Evolutionary conservation across 306 rosid species (phyloP), one percentile per base, ranked within the genome.

Genomic region (Medicago lupulina): DNA sequence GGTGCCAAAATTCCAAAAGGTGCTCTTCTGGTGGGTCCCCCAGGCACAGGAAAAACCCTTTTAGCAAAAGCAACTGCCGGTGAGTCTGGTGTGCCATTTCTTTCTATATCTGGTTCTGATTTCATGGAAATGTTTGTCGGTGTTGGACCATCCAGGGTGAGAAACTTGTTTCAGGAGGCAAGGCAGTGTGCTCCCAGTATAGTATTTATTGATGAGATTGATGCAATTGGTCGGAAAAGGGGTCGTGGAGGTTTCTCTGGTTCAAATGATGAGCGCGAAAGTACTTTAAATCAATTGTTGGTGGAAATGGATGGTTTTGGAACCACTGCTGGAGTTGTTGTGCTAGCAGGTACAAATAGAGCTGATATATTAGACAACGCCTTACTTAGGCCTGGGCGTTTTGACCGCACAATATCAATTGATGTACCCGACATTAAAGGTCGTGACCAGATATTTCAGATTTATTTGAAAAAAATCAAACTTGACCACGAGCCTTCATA

Each of bases 301-400:
- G 98, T 95, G 19, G 98, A 95, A 79, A 95, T 95, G 98, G 98
- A 95, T 82, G 98, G 98, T 47, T 95, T 95, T 84, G 97, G 87
- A 81, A 90, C 98, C 57, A 92, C 97, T 15, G 3, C 98, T 80
- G 98, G 98, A 7, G 97, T 95, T 67, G 97, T 95, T 85, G 97
- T 95, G 40, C 93, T 95, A 80, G 98, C 98, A 78, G 98, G 98
- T 66, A 95, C 98, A 70, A 95, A 95, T 84, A 89, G 98, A 73
- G 97, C 97, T 78, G 98, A 95, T 85, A 92, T 95, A 66, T 83
- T 95, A 75, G 98, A 95, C 85, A 92, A 90, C 85, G 98, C 97
- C 68, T 83, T 95, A 19, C 84, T 92, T 59, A 89, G 98, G 77
- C 98, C 98, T 36, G 97, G 98, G 66, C 83, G 98, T 78, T 95